Percentiles rank a stretch among this genome's conserved stretches.
These are phyloP conservation scores for Annulohypoxylon stygium DNA, from an alignment of 495 filamentous ascomycete genomes.

Conservation along the genomic window DNA sequence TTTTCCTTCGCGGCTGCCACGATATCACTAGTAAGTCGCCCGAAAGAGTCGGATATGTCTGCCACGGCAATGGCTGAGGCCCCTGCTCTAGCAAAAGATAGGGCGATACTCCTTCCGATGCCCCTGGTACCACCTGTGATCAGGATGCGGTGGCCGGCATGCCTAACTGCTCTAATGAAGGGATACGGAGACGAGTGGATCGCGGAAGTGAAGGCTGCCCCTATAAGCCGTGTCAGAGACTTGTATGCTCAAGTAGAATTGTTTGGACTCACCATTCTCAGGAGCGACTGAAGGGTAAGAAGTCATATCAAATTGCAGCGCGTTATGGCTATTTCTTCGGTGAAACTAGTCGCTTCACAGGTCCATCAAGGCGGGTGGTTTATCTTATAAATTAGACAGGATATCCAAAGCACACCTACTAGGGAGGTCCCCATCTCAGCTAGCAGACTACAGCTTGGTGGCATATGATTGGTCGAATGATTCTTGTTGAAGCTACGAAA, in stretches of 20 bases:
- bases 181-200: slow-evolving; percentile 57
- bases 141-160: slow-evolving; percentile 57
- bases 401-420: not conserved
- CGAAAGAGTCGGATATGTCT: slow-evolving; percentile 49
- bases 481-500: not conserved
- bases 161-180: slow-evolving; percentile 47
- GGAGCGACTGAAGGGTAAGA: slow-evolving; percentile 29
- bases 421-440: not conserved
- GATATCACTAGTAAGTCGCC: slow-evolving; percentile 45
- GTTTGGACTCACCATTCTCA: slow-evolving; percentile 18
- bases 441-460: not conserved
- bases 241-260: not conserved
- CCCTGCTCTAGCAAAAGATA: slow-evolving; percentile 55
- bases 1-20: slow-evolving; percentile 38
- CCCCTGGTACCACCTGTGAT: slow-evolving; percentile 65
- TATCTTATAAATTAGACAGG: not conserved
- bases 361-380: not conserved
- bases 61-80: slow-evolving; percentile 51
- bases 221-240: slow-evolving; percentile 12
- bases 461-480: not conserved
- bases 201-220: slow-evolving; percentile 32
- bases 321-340: not conserved
- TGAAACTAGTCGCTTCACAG: not conserved
- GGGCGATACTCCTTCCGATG: slow-evolving; percentile 60
- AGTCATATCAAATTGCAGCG: slow-evolving; percentile 5